These are phyloP conservation scores for Mitragyna speciosa DNA, from an alignment of 257 asterid genomes.

Conservation along the genomic window DNA sequence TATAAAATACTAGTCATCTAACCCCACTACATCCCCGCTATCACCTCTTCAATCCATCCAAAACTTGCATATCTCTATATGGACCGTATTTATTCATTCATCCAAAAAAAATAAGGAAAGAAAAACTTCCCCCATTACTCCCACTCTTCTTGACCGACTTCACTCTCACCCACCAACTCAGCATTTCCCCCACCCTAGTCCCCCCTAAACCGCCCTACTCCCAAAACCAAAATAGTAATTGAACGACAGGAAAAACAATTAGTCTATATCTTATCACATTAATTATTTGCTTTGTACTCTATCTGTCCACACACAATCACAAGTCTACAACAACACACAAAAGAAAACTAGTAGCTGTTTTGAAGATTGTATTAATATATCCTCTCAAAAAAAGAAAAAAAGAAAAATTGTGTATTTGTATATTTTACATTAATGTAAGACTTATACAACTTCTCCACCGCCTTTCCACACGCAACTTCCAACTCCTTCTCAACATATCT, in stretches of 20 bases:
- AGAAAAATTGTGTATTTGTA: too few species aligned
- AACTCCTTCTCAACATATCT: slow-evolving; percentile 18
- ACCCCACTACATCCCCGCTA: not conserved
- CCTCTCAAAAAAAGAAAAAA: too few species aligned
- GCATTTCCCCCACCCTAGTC: not conserved
- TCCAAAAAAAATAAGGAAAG: not conserved
- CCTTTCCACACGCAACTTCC: slow-evolving; percentile 78
- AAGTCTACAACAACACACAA: not conserved
- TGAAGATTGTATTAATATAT: not conserved
- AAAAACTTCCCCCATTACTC: not conserved
- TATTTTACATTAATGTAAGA: not conserved
- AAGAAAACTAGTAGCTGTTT: not conserved
- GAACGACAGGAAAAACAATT: too few species aligned
- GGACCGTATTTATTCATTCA: not conserved
- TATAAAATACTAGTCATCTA: not conserved
- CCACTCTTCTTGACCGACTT: slow-evolving; percentile 11
- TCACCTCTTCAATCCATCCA: not conserved
- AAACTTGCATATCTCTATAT: not conserved
- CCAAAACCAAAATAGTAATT: not conserved
- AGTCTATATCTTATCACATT: too few species aligned
- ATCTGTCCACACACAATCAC: too few species aligned
- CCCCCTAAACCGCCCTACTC: not conserved
- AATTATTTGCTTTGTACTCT: too few species aligned
- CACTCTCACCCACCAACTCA: not conserved
- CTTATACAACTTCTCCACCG: slow-evolving; percentile 47